Evolutionary conservation across 2,329 filamentous ascomycete genomes (phyloP).

Genomic region (Mollisiaceae sp.): DNA sequence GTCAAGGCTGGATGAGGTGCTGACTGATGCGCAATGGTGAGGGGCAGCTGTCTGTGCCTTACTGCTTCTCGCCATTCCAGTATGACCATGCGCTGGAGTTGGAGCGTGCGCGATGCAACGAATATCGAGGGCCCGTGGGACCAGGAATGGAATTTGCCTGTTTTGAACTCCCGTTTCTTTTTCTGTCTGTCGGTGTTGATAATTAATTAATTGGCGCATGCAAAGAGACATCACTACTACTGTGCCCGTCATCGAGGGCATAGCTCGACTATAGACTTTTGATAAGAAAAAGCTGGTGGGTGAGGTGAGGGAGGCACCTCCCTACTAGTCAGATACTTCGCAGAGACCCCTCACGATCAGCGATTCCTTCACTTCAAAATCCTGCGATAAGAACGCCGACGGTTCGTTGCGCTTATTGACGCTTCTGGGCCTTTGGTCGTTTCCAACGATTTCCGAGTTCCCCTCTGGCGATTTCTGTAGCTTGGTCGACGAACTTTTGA

Average conservation of each 20-base stretch:
- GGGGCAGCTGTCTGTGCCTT: not conserved
- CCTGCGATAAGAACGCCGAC: constrained; percentile 17
- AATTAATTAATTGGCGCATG: not conserved
- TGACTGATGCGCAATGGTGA: constrained; percentile 5
- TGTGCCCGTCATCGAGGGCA: not conserved
- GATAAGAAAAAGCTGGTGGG: not conserved
- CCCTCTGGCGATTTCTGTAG: constrained; percentile 4
- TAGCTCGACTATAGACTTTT: constrained; percentile 6
- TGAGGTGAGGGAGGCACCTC: not conserved
- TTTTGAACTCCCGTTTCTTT: constrained; percentile 2
- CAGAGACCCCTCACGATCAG: constrained; percentile 17
- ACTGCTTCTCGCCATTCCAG: not conserved
- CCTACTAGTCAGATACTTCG: not conserved
- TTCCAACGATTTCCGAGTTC: not conserved
- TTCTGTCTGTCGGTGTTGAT: constrained; percentile 6
- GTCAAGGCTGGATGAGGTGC: not conserved
- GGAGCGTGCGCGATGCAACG: constrained; percentile 8
- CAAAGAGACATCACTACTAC: not conserved
- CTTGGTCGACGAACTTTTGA: not conserved
- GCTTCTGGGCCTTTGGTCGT: constrained; percentile 11
- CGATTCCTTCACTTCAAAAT: constrained; percentile 3
- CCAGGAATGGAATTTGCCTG: constrained; percentile 1
- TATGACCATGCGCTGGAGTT: not conserved
- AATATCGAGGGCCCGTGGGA: constrained; percentile 4
- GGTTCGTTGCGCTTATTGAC: constrained; percentile 25